Evolutionary conservation across 2,329 filamentous ascomycete genomes (phyloP).

Genomic region (Cladosporium sp.): DNA sequence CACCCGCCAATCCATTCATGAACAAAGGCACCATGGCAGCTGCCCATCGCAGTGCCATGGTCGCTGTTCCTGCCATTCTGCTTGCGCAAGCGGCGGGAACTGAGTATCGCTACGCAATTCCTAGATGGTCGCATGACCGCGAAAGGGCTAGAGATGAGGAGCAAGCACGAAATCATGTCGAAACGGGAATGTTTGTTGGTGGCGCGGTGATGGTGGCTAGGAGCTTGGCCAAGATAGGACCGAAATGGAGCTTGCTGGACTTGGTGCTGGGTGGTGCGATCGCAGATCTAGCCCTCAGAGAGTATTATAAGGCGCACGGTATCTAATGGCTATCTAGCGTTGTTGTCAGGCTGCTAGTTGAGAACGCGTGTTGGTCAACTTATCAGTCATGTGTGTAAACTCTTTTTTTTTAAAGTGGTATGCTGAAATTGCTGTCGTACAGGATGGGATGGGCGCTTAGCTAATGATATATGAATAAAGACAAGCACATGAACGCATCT

Average conservation of each 20-base stretch:
- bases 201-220: conserved; percentile 21
- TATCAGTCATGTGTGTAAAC: no score
- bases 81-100: conserved; percentile 22
- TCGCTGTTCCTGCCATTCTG: conserved; percentile 22
- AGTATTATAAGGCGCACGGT: conserved; percentile 30
- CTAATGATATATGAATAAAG: no score
- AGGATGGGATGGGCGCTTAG: no score
- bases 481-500: no score
- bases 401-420: no score
- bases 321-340: background rate
- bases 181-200: conserved; percentile 27
- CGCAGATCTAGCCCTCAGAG: conserved; percentile 29
- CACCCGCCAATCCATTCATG: conserved; percentile 23
- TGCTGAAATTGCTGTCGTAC: no score
- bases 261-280: conserved; percentile 28
- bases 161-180: conserved; percentile 28
- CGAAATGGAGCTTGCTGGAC: conserved; percentile 26
- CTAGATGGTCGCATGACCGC: conserved; percentile 28
- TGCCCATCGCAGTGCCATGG: conserved; percentile 23
- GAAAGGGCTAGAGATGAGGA: conserved; percentile 28
- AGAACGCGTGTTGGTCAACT: no score
- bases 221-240: conserved; percentile 21
- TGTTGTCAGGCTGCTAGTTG: no score
- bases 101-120: conserved; percentile 27
- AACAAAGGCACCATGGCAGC: conserved; percentile 28